Evolutionary conservation across 805 yeast species (phyloP).

Genomic region (Lipomyces mesembrius): DNA sequence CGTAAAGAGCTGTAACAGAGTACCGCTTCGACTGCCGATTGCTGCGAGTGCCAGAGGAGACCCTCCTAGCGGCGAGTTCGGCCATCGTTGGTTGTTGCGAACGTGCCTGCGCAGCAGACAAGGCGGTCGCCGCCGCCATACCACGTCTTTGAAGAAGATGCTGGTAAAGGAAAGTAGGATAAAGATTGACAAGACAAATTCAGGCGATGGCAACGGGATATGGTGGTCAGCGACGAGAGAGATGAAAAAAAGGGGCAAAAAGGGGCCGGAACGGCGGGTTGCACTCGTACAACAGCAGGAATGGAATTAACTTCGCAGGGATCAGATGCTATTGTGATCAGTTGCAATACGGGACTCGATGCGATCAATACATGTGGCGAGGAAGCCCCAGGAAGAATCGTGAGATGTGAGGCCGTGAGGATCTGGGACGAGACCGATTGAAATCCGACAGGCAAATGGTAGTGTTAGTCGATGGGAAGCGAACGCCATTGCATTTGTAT

Average conservation of each 20-base stretch:
- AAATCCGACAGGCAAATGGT: neutral
- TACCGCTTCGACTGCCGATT: conserved; percentile 40
- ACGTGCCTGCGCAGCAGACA: neutral
- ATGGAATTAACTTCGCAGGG: neutral
- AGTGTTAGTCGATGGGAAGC: no score
- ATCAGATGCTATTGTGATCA: neutral
- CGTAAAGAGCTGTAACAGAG: conserved; percentile 46
- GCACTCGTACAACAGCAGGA: neutral
- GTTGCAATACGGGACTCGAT: neutral
- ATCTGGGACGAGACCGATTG: neutral
- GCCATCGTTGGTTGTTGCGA: neutral
- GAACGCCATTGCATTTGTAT: neutral
- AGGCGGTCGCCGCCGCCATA: conserved; percentile 2
- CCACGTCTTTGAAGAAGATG: neutral
- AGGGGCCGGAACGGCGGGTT: neutral
- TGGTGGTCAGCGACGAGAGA: neutral
- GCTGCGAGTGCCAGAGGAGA: neutral
- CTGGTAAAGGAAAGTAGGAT: neutral
- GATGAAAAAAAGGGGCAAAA: conserved; percentile 7
- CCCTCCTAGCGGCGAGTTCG: neutral
- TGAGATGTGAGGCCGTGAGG: no score
- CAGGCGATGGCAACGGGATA: neutral
- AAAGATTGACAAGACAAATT: neutral
- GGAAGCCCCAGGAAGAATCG: neutral
- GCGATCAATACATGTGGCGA: neutral